These are phyloP conservation scores for Niebla homalea DNA, from an alignment of 495 filamentous ascomycete genomes.

Conservation along the genomic window DNA sequence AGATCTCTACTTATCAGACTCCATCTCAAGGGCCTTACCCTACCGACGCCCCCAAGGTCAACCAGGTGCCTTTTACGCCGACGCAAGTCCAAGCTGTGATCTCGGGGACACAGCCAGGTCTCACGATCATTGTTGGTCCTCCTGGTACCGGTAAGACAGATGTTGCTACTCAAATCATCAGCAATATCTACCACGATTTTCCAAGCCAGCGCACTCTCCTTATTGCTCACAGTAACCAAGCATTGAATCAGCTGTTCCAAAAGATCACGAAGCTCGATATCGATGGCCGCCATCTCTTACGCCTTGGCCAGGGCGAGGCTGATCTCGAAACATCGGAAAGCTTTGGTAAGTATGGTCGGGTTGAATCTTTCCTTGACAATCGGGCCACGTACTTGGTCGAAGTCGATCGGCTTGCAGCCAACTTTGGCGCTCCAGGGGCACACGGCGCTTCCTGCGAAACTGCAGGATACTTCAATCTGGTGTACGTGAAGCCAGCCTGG, in stretches of 20 bases:
- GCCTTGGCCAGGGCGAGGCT: constrained; percentile 89
- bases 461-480: constrained; percentile 86
- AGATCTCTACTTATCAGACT: constrained; percentile 84
- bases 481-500: constrained; percentile 85
- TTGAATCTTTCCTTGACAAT: constrained; percentile 92
- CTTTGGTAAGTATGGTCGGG: constrained; percentile 90
- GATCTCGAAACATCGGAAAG: constrained; percentile 74
- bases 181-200: constrained; percentile 97
- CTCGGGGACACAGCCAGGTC: constrained; percentile 86
- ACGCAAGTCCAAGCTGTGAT: constrained; percentile 84
- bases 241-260: constrained; percentile 95
- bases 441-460: constrained; percentile 95
- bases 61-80: constrained; percentile 77
- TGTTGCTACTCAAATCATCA: constrained; percentile 96
- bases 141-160: constrained; percentile 98
- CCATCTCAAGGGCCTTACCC: constrained; percentile 87
- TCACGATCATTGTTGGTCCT: constrained; percentile 89
- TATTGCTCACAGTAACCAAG: constrained; percentile 95
- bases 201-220: constrained; percentile 82
- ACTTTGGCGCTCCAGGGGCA: constrained; percentile 72
- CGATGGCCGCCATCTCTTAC: constrained; percentile 84
- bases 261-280: constrained; percentile 94
- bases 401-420: constrained; percentile 73
- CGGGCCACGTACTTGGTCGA: constrained; percentile 65
- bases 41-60: constrained; percentile 71